A percentile compares a stretch with the other conserved stretches of the same genome.
phyloP scores from a whole-genome alignment of 257 asterid genomes.

The Eustoma russellianum region DNA sequence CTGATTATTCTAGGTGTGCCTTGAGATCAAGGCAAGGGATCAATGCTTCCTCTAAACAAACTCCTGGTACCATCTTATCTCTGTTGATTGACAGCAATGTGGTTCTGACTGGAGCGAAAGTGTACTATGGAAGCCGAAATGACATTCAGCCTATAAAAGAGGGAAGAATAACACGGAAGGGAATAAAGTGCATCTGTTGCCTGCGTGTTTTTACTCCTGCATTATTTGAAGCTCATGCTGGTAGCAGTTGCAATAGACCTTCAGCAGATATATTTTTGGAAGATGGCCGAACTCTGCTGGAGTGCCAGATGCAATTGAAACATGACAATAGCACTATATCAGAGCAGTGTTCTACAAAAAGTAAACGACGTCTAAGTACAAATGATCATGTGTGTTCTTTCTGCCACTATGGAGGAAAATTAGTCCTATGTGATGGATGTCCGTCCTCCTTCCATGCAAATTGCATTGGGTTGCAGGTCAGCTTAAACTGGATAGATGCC shows the following conservation, averaged over 20 bases:
- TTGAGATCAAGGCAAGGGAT: slow-evolving; percentile 35
- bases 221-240: slow-evolving; percentile 71
- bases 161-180: slow-evolving; percentile 75
- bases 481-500: slow-evolving; percentile 1
- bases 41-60: slow-evolving; percentile 38
- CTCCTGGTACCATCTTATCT: slow-evolving; percentile 60
- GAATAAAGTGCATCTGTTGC: slow-evolving; percentile 82
- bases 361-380: slow-evolving; percentile 7
- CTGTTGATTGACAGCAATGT: slow-evolving; percentile 67
- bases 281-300: slow-evolving; percentile 68
- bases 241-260: slow-evolving; percentile 47
- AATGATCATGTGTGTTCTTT: slow-evolving; percentile 77
- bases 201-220: slow-evolving; percentile 37
- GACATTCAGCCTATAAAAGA: slow-evolving; percentile 30
- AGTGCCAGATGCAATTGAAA: slow-evolving; percentile 55
- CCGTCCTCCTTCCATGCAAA: slow-evolving; percentile 79
- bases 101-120: slow-evolving; percentile 59
- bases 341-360: slow-evolving; percentile 20
- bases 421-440: slow-evolving; percentile 77
- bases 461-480: slow-evolving; percentile 84
- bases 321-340: slow-evolving; percentile 11
- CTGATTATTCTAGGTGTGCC: slow-evolving; percentile 20
- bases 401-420: slow-evolving; percentile 79
- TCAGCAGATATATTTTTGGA: slow-evolving; percentile 58
- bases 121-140: slow-evolving; percentile 36